These are phyloP conservation scores for Aleurites moluccanus DNA, from an alignment of 441 rosid species.

Conservation along the genomic window DNA sequence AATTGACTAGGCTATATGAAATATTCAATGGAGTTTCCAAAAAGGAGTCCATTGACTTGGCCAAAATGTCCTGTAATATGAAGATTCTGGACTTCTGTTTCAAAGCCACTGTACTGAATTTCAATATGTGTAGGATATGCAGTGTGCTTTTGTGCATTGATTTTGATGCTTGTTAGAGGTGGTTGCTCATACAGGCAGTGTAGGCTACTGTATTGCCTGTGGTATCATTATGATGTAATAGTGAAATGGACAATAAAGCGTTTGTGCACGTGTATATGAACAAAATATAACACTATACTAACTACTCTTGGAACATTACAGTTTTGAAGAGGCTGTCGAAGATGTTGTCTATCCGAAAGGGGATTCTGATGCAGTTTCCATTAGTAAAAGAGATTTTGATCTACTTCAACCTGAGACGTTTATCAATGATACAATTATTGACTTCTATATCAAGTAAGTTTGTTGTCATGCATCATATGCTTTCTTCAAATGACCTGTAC, in stretches of 20 bases:
- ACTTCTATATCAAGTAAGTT: conserved; percentile 86
- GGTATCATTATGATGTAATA: background rate
- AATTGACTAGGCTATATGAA: background rate
- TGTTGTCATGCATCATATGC: background rate
- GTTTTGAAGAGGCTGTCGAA: conserved; percentile 84
- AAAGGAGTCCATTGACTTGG: background rate
- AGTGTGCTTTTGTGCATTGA: background rate
- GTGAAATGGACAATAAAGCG: conserved; percentile 1
- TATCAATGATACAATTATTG: conserved; percentile 90
- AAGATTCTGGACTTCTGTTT: background rate
- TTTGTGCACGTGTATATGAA: background rate
- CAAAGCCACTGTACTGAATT: background rate
- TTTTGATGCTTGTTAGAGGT: conserved; percentile 1
- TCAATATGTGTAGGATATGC: background rate
- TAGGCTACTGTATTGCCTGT: background rate
- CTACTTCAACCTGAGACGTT: conserved; percentile 78
- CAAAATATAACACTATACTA: conserved; percentile 15
- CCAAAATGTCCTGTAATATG: background rate
- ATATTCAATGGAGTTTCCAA: background rate
- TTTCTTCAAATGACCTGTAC: conserved; percentile 5
- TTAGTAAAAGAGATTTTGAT: conserved; percentile 77
- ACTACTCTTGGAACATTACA: conserved; percentile 41
- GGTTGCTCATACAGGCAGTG: background rate
- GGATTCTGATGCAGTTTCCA: conserved; percentile 77
- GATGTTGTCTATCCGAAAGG: conserved; percentile 82